Evolutionary conservation across 352 stramenopile species (phyloP), one percentile per base, ranked within the genome.

Genomic region (Pythium graminicola): DNA sequence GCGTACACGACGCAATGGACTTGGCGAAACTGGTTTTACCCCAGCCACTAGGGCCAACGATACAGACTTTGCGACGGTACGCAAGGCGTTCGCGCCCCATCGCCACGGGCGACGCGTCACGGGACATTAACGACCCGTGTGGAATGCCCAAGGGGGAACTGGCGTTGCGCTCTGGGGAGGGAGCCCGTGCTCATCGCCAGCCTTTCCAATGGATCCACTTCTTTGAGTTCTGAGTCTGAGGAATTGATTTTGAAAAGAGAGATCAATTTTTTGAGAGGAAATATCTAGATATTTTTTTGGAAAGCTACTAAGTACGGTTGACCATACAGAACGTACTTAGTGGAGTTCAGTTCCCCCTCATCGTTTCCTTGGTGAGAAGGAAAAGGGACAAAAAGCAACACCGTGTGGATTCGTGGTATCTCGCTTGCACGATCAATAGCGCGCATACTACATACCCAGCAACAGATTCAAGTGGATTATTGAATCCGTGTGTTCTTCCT

Each of bases 21-120:
- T 68, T 62, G 39, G 64, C 60, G 29, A 75, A 40, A 17, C 47
- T 64, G 0, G 67, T 72, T 38, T 72, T 75, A 16, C 67, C 64
- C 57, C 43, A 69, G 11, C 46, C 42, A 28, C 60, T 75, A 3
- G 63, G 64, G 1, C 67, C 67, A 14, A 75, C 56, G 19, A 75
- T 36, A 24, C 67, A 72, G 4, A 69, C 39, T 24, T 75, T 75
- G 11, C 35, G 60, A n/a, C 64, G 60, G 36, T 67, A 72, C 1
- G 55, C 41, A 42, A 64, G 43, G 6, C 22, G 33, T 20, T 63
- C 47, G 20, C 46, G 52, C 6, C 52, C 52, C 13, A 17, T 35
- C 4, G 17, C 19, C 14, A 35, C 13, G n/a, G n/a, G n/a, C n/a
- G n/a, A n/a, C n/a, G n/a, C n/a, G n/a, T n/a, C n/a, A n/a, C n/a